Evolutionary conservation across 139 green algal genomes (phyloP), one percentile per base, ranked within the genome.

Genomic region (Ettlia oleoabundans): DNA sequence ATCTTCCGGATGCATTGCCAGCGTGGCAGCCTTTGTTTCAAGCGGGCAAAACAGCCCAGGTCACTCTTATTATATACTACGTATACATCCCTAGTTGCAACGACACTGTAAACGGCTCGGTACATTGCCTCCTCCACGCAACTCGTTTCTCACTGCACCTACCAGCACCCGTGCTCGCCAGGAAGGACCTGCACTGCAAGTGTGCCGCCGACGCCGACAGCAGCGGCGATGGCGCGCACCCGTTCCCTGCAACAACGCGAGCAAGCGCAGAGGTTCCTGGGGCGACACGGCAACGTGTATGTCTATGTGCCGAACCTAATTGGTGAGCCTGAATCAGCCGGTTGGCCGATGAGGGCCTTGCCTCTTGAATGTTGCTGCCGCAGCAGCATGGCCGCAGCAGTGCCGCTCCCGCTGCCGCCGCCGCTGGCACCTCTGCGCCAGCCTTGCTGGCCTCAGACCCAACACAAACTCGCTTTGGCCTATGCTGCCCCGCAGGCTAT

Each of bases 301-400:
- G 0, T 96, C 0, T 98, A 96, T 72, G 85, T 98, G 2, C 94
- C 95, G 10, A 98, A 98, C 80, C 79, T 98, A 0, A 98, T 98
- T 72, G 95, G 94, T 95, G 72, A 10, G 82, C 4, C 26, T 67
- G 67, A 64, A 4, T 15, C 53, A 42, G 30, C 26, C 0, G 41
- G 22, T 37, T 10, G 18, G n/a, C n/a, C n/a, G n/a, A n/a, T n/a
- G n/a, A n/a, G n/a, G n/a, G n/a, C n/a, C n/a, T n/a, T n/a, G n/a
- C n/a, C n/a, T n/a, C 43, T 15, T 47, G 18, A 19, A 26, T 80
- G 18, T 18, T 67, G 53, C 1, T 42, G 37, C 43, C 69, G 71
- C 51, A 35, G 71, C 32, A 15, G 28, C 68, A n/a, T 24, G n/a
- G 19, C 22, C 1, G 33, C 19, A 58, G 21, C 38, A 35, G 5